These are phyloP conservation scores for Lipomyces yarrowii DNA, from an alignment of 1,139 yeast species.

Conservation along the genomic window DNA sequence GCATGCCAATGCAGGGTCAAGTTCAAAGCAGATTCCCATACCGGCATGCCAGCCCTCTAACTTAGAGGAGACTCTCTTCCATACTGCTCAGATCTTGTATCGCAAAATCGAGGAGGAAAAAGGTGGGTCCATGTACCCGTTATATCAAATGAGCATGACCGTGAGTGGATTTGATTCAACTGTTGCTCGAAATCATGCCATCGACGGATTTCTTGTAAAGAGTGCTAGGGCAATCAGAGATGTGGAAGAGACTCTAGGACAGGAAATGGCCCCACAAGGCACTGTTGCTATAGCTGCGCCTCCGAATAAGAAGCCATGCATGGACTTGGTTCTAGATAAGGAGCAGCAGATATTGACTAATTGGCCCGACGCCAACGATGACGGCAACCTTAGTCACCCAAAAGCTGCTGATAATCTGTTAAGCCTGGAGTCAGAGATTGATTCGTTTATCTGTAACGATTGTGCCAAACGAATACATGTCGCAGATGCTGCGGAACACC, in stretches of 20 bases:
- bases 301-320: not conserved
- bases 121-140: slow-evolving; percentile 31
- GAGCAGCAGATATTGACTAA: not conserved
- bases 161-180: slow-evolving; percentile 30
- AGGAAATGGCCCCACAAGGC: not conserved
- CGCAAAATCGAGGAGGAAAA: slow-evolving; percentile 34
- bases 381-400: not conserved
- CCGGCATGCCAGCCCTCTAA: slow-evolving; percentile 30
- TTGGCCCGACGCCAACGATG: not conserved
- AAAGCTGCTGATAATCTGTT: not conserved
- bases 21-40: slow-evolving; percentile 30
- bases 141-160: slow-evolving; percentile 26
- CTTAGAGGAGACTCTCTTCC: slow-evolving; percentile 35
- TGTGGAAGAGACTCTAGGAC: slow-evolving; percentile 10
- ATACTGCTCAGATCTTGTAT: slow-evolving; percentile 37
- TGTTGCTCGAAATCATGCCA: slow-evolving; percentile 22
- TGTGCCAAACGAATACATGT: slow-evolving; percentile 36
- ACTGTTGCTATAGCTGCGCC: not conserved
- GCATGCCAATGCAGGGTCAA: slow-evolving; percentile 21
- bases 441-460: slow-evolving; percentile 35
- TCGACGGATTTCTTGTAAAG: slow-evolving; percentile 26
- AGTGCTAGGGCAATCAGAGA: slow-evolving; percentile 3
- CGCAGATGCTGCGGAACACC: slow-evolving; percentile 40
- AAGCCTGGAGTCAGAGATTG: slow-evolving; percentile 3
- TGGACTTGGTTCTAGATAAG: not conserved